Evolutionary conservation across 2,329 filamentous ascomycete species (phyloP).

Genomic region (Pseudocercospora eumusae): DNA sequence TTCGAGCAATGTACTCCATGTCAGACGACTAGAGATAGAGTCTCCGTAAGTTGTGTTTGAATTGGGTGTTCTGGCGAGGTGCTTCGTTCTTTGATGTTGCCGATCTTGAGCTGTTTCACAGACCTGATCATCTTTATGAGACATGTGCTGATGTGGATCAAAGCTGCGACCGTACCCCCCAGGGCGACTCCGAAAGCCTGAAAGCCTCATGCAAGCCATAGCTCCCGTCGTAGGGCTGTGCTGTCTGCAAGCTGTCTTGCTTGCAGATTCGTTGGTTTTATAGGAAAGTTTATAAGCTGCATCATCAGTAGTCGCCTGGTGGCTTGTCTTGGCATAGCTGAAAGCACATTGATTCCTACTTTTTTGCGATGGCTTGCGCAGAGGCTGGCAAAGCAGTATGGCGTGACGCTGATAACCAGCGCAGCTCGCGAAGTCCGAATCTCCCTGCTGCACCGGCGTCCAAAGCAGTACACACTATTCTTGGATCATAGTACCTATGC

Average conservation of each 20-base stretch:
- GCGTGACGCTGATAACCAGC: neutral
- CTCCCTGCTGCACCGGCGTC: neutral
- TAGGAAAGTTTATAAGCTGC: neutral
- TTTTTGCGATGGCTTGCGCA: neutral
- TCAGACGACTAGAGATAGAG: neutral
- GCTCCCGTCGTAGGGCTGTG: neutral
- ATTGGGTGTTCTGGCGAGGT: neutral
- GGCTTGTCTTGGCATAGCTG: constrained; percentile 6
- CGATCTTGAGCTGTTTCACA: neutral
- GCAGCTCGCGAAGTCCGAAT: neutral
- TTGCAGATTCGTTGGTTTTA: neutral
- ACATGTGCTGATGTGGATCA: neutral
- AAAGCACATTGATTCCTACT: neutral
- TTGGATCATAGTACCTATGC: neutral
- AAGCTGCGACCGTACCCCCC: neutral
- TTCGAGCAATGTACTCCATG: constrained; percentile 16
- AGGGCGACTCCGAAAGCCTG: constrained; percentile 2
- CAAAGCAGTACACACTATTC: neutral
- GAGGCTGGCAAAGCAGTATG: constrained; percentile 3
- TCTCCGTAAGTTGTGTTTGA: neutral
- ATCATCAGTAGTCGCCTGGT: constrained; percentile 1
- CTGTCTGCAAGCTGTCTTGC: neutral
- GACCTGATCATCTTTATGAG: neutral
- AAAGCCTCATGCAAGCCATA: constrained; percentile 8
- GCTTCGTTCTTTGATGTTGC: neutral